phyloP scores from a whole-genome alignment of 768 basidiomycete genomes.

The Steccherinum ochraceum region DNA sequence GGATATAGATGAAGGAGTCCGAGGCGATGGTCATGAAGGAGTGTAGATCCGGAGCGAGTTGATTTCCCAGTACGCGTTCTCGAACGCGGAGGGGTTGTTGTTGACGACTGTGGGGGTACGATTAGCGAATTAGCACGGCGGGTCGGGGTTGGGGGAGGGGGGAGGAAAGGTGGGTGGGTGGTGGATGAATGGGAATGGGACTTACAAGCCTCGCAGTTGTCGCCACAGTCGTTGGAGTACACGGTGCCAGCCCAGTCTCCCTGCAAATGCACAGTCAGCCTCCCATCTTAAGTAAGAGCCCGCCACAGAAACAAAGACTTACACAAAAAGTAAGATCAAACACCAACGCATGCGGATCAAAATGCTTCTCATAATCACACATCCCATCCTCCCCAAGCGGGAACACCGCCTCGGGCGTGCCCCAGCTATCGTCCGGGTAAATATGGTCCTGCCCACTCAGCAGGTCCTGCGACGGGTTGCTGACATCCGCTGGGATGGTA shows the following conservation, averaged over 20 bases:
- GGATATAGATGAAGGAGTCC: too few species aligned
- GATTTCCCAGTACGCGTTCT: slow-evolving; percentile 66
- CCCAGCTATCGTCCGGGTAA: slow-evolving; percentile 29
- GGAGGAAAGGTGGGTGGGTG: too few species aligned
- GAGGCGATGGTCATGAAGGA: too few species aligned
- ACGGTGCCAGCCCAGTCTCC: slow-evolving; percentile 49
- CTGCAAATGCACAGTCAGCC: slow-evolving; percentile 20
- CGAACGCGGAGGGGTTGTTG: slow-evolving; percentile 51
- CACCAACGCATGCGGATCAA: slow-evolving; percentile 45
- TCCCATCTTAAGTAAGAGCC: background rate
- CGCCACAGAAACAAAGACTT: slow-evolving; percentile 19
- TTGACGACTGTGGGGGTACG: slow-evolving; percentile 39
- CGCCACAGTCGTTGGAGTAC: slow-evolving; percentile 36
- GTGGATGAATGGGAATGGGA: slow-evolving; percentile 1
- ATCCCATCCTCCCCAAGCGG: slow-evolving; percentile 29
- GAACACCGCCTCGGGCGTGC: slow-evolving; percentile 43
- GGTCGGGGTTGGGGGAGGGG: too few species aligned
- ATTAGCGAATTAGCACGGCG: too few species aligned
- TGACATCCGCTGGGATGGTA: slow-evolving; percentile 37
- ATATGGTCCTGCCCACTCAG: slow-evolving; percentile 7
- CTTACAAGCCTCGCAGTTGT: slow-evolving; percentile 43
- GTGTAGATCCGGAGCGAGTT: slow-evolving; percentile 53
- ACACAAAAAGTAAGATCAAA: slow-evolving; percentile 63
- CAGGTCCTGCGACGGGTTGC: slow-evolving; percentile 1
- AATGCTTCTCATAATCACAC: slow-evolving; percentile 49